phyloP scores from a whole-genome alignment of 2,329 filamentous ascomycete genomes.

The Neophaeococcomyces aloes region DNA sequence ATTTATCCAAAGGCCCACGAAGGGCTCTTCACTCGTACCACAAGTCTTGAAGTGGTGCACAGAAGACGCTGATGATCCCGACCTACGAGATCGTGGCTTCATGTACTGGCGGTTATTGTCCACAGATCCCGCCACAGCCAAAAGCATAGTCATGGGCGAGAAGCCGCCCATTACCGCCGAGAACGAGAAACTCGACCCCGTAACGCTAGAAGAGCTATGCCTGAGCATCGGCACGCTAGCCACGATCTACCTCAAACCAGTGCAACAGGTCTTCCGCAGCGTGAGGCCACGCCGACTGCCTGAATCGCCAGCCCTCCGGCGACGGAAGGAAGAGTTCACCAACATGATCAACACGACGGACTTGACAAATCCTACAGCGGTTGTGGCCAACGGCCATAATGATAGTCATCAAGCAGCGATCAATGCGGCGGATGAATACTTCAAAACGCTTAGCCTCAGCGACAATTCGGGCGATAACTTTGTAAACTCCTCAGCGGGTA shows the following conservation, averaged over 20 bases:
- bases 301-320: slow-evolving; percentile 79
- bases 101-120: slow-evolving; percentile 99
- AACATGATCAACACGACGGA: slow-evolving; percentile 21
- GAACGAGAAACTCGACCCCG: slow-evolving; percentile 82
- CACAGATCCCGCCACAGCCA: slow-evolving; percentile 78
- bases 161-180: slow-evolving; percentile 95
- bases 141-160: slow-evolving; percentile 87
- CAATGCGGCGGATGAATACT: slow-evolving; percentile 80
- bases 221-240: slow-evolving; percentile 91
- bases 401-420: slow-evolving; percentile 56
- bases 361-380: slow-evolving; percentile 20
- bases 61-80: slow-evolving; percentile 97
- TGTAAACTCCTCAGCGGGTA: slow-evolving; percentile 19
- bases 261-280: slow-evolving; percentile 89
- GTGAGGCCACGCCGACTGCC: slow-evolving; percentile 69
- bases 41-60: slow-evolving; percentile 97
- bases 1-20: slow-evolving; percentile 92
- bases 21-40: slow-evolving; percentile 84
- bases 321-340: slow-evolving; percentile 45
- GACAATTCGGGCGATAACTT: slow-evolving; percentile 52
- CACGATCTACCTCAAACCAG: slow-evolving; percentile 94
- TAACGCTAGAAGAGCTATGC: slow-evolving; percentile 92
- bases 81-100: slow-evolving; percentile 88
- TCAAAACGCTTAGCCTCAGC: slow-evolving; percentile 62
- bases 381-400: slow-evolving; percentile 23